These are phyloP conservation scores for Wallacemonas sp. DNA, from an alignment of 208 protist species.

Conservation along the genomic window DNA sequence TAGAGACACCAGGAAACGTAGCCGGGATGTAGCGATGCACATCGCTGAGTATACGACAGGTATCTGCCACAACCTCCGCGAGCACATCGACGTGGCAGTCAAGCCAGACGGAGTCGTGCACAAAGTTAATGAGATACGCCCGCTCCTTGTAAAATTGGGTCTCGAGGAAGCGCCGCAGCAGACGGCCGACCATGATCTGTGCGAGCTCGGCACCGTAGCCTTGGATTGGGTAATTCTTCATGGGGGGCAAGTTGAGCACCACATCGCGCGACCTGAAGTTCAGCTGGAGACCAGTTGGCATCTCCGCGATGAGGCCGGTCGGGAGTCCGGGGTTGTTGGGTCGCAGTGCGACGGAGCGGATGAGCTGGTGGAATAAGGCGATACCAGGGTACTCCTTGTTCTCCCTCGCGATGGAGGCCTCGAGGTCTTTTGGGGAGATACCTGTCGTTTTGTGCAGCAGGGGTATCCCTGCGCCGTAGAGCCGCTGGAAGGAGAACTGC, in stretches of 20 bases:
- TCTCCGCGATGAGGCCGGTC: constrained; percentile 74
- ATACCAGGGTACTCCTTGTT: constrained; percentile 81
- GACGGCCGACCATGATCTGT: constrained; percentile 89
- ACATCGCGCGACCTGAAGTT: constrained; percentile 76
- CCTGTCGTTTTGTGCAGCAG: constrained; percentile 88
- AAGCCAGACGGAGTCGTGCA: constrained; percentile 91
- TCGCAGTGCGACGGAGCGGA: constrained; percentile 72
- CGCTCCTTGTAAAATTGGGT: constrained; percentile 65
- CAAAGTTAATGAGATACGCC: constrained; percentile 84
- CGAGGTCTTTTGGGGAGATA: constrained; percentile 69
- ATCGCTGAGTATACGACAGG: constrained; percentile 54
- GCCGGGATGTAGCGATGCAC: constrained; percentile 76
- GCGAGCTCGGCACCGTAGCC: constrained; percentile 87
- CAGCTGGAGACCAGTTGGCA: constrained; percentile 82
- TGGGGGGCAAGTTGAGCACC: constrained; percentile 73
- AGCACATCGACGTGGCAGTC: constrained; percentile 86
- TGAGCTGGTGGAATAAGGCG: constrained; percentile 59
- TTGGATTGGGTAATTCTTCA: constrained; percentile 92
- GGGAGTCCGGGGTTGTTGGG: constrained; percentile 84
- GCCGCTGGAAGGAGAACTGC: constrained; percentile 89
- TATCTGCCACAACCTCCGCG: constrained; percentile 59
- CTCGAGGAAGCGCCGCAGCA: constrained; percentile 70
- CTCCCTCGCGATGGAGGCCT: constrained; percentile 66
- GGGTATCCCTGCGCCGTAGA: constrained; percentile 83
- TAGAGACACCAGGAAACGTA: constrained; percentile 66